These are phyloP conservation scores for Berkeleyomyces rouxiae DNA, from an alignment of 2,329 filamentous ascomycete genomes.

Conservation along the genomic window DNA sequence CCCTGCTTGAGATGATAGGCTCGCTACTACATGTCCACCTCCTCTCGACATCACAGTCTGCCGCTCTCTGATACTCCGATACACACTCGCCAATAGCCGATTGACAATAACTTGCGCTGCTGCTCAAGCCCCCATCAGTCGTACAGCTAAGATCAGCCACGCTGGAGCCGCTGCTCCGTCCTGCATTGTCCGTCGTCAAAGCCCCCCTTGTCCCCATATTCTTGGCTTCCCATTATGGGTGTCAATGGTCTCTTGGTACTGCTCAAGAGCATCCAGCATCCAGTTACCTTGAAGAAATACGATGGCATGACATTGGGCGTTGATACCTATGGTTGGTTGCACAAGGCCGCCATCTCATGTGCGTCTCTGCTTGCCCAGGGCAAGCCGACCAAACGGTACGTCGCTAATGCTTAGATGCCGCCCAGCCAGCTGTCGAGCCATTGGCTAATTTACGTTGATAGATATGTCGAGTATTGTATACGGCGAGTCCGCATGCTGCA, in stretches of 20 bases:
- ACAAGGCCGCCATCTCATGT: conserved; percentile 79
- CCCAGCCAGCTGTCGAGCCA: conserved; percentile 8
- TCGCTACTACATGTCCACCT: no score
- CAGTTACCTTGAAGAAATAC: conserved; percentile 73
- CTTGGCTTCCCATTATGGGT: conserved; percentile 13
- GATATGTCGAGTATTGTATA: conserved; percentile 81
- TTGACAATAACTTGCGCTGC: no score
- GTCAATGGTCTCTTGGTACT: conserved; percentile 50
- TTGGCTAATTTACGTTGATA: conserved; percentile 21
- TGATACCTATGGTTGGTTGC: conserved; percentile 96
- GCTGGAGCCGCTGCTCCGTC: not conserved
- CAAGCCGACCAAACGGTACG: conserved; percentile 74
- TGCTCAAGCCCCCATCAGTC: no score
- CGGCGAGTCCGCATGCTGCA: conserved; percentile 84
- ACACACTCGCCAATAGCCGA: no score
- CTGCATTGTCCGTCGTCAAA: not conserved
- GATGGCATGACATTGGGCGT: conserved; percentile 79
- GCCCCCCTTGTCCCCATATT: not conserved
- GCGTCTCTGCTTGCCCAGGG: conserved; percentile 78
- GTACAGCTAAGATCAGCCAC: no score
- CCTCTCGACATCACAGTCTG: no score
- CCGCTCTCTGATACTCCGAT: no score
- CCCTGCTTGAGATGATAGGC: no score
- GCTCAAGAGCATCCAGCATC: conserved; percentile 90
- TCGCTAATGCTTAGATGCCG: not conserved